These are phyloP conservation scores for Beta macrorhiza DNA, from an alignment of 179 eudicot species.

Conservation along the genomic window DNA sequence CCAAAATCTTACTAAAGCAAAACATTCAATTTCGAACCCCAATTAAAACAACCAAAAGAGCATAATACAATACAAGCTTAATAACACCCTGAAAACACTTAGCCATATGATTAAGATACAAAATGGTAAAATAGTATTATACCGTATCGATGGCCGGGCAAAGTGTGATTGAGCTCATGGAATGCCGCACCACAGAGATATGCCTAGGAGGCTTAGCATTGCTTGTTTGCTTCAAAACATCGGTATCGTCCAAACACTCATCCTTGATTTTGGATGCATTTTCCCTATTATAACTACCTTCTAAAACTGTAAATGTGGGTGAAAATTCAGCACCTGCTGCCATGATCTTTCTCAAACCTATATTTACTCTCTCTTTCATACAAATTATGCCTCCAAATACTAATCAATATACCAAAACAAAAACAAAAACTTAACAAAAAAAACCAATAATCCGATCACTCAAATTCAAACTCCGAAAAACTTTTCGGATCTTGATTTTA, in stretches of 20 bases:
- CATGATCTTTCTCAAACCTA: slow-evolving; percentile 39
- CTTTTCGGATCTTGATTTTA: too few species aligned
- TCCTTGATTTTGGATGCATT: slow-evolving; percentile 34
- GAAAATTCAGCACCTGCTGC: slow-evolving; percentile 69
- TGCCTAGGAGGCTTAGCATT: slow-evolving; percentile 68
- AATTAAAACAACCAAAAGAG: too few species aligned
- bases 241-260: slow-evolving; percentile 41
- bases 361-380: background rate
- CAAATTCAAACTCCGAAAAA: background rate
- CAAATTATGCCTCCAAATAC: background rate
- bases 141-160: slow-evolving; percentile 45
- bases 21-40: too few species aligned
- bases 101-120: background rate
- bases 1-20: too few species aligned
- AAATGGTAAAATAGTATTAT: slow-evolving; percentile 16
- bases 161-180: slow-evolving; percentile 45
- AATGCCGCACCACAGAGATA: slow-evolving; percentile 55
- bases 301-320: slow-evolving; percentile 44
- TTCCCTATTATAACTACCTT: slow-evolving; percentile 41
- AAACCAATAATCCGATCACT: background rate
- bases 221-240: slow-evolving; percentile 43
- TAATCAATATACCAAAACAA: background rate
- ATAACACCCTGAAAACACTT: background rate
- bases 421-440: background rate
- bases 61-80: background rate